phyloP scores from a whole-genome alignment of 192 early-diverging fungal species.

The Podila minutissima region DNA sequence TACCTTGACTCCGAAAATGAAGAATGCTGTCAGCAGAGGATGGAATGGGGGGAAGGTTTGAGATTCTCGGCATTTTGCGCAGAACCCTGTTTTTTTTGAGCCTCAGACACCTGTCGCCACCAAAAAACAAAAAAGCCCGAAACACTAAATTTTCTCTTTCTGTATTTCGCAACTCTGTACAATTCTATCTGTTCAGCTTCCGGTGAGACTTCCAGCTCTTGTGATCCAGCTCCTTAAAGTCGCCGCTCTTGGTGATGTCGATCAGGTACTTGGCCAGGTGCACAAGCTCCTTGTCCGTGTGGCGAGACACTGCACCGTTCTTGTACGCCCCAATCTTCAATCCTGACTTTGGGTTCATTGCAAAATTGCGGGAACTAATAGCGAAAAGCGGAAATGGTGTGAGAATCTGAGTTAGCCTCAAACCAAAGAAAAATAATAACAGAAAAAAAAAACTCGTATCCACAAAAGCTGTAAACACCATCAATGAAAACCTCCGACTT shows the following conservation, averaged over 20 bases:
- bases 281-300: constrained; percentile 66
- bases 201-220: constrained; percentile 58
- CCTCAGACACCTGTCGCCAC: too few relatives aligned
- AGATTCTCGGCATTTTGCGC: too few relatives aligned
- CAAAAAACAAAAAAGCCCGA: background rate
- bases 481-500: background rate
- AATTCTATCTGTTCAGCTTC: constrained; percentile 1
- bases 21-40: too few relatives aligned
- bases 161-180: background rate
- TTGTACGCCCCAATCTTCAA: constrained; percentile 75
- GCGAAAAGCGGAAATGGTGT: background rate
- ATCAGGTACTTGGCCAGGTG: constrained; percentile 70
- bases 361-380: constrained; percentile 71
- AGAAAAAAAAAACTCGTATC: background rate
- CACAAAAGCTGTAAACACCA: background rate
- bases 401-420: background rate
- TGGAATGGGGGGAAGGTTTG: too few relatives aligned
- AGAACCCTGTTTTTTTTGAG: too few relatives aligned
- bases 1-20: too few relatives aligned
- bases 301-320: constrained; percentile 55
- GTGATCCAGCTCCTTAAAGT: constrained; percentile 70
- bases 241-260: constrained; percentile 58
- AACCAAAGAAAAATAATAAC: too few relatives aligned
- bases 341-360: constrained; percentile 74
- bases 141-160: background rate